Evolutionary conservation across 2,329 filamentous ascomycete genomes (phyloP).

Genomic region (Xylaria sp.): DNA sequence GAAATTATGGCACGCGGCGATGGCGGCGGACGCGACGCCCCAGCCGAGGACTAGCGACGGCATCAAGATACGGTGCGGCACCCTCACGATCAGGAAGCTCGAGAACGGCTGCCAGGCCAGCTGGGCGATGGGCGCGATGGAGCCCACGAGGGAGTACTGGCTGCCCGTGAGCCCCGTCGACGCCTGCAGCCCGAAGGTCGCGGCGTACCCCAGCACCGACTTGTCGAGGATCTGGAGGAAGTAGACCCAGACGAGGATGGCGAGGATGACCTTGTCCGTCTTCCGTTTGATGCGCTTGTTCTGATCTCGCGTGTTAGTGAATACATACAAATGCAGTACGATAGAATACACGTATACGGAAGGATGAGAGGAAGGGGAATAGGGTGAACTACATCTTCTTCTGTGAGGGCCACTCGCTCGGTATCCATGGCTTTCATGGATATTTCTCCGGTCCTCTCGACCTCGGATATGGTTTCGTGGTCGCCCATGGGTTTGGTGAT

Average conservation of each 20-base stretch:
- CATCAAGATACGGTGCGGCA: slow-evolving; percentile 70
- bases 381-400: slow-evolving; percentile 36
- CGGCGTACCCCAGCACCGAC: slow-evolving; percentile 68
- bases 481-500: slow-evolving; percentile 7
- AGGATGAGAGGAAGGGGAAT: too few relatives aligned
- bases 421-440: slow-evolving; percentile 30
- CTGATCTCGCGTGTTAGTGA: slow-evolving; percentile 22
- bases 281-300: slow-evolving; percentile 38
- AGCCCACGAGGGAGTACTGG: slow-evolving; percentile 56
- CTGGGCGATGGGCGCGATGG: slow-evolving; percentile 64
- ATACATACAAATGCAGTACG: not conserved
- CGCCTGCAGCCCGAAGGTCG: slow-evolving; percentile 70
- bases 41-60: slow-evolving; percentile 63
- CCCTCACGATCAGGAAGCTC: slow-evolving; percentile 66
- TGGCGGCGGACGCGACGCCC: slow-evolving; percentile 62
- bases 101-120: slow-evolving; percentile 64
- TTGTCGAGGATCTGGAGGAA: slow-evolving; percentile 73
- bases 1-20: slow-evolving; percentile 65
- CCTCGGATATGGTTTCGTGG: slow-evolving; percentile 6
- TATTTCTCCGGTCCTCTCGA: slow-evolving; percentile 33
- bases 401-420: slow-evolving; percentile 37
- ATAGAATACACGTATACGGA: not conserved
- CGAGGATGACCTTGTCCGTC: slow-evolving; percentile 56
- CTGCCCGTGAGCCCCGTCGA: slow-evolving; percentile 67
- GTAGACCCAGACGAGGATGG: slow-evolving; percentile 67